phyloP scores from a whole-genome alignment of 1,284 basidiomycete genomes.

The Violaceomyces palustris region DNA sequence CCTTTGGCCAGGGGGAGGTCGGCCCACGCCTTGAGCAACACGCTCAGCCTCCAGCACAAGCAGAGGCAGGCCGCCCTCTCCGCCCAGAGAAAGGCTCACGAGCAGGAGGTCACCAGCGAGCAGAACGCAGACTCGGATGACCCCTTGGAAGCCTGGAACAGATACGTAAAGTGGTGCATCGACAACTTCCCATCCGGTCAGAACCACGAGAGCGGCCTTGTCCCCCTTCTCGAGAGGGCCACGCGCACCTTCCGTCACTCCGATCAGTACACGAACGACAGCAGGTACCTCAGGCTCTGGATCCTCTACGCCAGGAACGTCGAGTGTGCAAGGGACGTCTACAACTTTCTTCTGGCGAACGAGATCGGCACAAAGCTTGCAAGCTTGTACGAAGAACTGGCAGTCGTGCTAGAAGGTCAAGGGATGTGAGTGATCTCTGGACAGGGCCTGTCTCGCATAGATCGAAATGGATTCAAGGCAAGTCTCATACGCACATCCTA shows the following conservation, averaged over 20 bases:
- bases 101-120: constrained; percentile 17
- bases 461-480: constrained; percentile 2
- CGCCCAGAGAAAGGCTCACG: constrained; percentile 34
- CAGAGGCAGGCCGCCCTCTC: constrained; percentile 38
- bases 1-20: constrained; percentile 59
- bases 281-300: constrained; percentile 85
- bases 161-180: constrained; percentile 66
- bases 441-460: too few species aligned
- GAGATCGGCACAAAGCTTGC: constrained; percentile 75
- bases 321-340: constrained; percentile 44
- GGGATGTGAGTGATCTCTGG: constrained; percentile 63
- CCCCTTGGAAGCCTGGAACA: constrained; percentile 40
- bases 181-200: constrained; percentile 63
- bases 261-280: constrained; percentile 73
- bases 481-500: too few species aligned
- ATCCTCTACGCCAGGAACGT: constrained; percentile 61
- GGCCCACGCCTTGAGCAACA: constrained; percentile 58
- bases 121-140: constrained; percentile 39
- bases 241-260: constrained; percentile 75
- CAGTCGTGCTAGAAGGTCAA: constrained; percentile 66
- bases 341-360: constrained; percentile 66
- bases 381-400: constrained; percentile 79
- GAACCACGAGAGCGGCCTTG: constrained; percentile 59
- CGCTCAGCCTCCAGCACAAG: constrained; percentile 42
- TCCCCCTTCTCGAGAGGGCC: constrained; percentile 70